Conservation (phyloP, 306 rosid species). For the Notholithocarpus densiflorus region DNA sequence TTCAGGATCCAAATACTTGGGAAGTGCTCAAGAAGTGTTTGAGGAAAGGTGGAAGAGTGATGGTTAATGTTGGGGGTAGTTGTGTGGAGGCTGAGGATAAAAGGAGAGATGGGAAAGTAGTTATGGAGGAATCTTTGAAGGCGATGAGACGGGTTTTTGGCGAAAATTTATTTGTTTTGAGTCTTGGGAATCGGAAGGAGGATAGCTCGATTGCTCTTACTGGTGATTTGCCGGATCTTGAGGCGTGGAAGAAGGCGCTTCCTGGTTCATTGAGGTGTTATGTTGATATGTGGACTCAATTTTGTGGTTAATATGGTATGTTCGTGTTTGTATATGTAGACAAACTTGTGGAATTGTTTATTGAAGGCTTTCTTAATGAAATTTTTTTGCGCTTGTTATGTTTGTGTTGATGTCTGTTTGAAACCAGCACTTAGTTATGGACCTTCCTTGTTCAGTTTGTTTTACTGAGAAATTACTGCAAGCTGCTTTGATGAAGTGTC, state of each 20-base stretch:
- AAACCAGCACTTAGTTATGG: too few relatives aligned
- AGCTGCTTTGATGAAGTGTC: background rate
- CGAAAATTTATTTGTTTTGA: conserved; percentile 46
- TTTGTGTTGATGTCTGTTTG: too few relatives aligned
- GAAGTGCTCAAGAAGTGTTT: conserved; percentile 44
- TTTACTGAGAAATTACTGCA: too few relatives aligned
- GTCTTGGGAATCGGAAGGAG: conserved; percentile 58
- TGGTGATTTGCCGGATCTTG: conserved; percentile 54
- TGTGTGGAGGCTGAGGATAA: conserved; percentile 83
- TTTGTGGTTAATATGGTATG: conserved; percentile 8
- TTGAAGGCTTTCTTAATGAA: too few relatives aligned
- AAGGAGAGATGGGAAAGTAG: conserved; percentile 52
- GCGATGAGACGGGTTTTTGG: conserved; percentile 64
- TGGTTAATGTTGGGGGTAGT: conserved; percentile 95
- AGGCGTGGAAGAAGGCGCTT: conserved; percentile 55
- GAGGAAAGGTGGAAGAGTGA: conserved; percentile 81
- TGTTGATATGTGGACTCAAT: conserved; percentile 28
- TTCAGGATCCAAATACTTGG: conserved; percentile 76
- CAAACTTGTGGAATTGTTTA: too few relatives aligned
- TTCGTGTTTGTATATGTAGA: background rate
- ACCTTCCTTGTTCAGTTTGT: too few relatives aligned
- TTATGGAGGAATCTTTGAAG: conserved; percentile 64
- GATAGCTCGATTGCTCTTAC: conserved; percentile 91
- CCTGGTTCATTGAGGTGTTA: conserved; percentile 41
- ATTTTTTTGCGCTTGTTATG: too few relatives aligned